Conservation (phyloP, 2,329 filamentous ascomycete genomes). For the Camillea tinctor region DNA sequence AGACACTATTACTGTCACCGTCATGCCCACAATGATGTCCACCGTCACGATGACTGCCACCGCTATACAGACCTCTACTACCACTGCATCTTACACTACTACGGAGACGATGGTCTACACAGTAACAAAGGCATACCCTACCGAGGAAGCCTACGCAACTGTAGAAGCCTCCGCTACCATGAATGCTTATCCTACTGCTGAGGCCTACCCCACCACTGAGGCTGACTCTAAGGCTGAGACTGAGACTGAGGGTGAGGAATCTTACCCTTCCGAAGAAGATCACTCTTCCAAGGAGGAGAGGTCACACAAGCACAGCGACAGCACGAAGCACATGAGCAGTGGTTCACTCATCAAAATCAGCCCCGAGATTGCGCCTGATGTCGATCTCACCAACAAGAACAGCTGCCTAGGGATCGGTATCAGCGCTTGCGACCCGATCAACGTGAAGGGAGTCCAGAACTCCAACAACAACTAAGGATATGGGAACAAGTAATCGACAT, state of each 20-base stretch:
- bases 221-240: too few species aligned
- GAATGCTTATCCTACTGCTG: too few species aligned
- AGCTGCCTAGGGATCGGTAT: slow-evolving; percentile 23
- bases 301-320: neutral
- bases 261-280: neutral
- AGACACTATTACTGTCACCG: too few species aligned
- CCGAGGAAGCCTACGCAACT: too few species aligned
- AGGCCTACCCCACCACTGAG: too few species aligned
- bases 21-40: too few species aligned
- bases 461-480: slow-evolving; percentile 7
- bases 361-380: slow-evolving; percentile 12
- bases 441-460: slow-evolving; percentile 16
- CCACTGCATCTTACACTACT: neutral
- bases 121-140: too few species aligned
- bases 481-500: neutral
- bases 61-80: too few species aligned
- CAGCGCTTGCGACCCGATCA: slow-evolving; percentile 26
- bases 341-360: slow-evolving; percentile 15
- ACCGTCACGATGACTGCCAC: too few species aligned
- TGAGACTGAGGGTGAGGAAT: neutral
- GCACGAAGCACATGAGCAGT: neutral
- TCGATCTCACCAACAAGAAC: slow-evolving; percentile 19
- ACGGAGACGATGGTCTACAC: too few species aligned
- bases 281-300: neutral
- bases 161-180: too few species aligned